Percentiles rank a stretch among this genome's conserved stretches.
Evolutionary conservation across 2,329 filamentous ascomycete genomes (phyloP).

Genomic region (Aaosphaeria pasadenensis): DNA sequence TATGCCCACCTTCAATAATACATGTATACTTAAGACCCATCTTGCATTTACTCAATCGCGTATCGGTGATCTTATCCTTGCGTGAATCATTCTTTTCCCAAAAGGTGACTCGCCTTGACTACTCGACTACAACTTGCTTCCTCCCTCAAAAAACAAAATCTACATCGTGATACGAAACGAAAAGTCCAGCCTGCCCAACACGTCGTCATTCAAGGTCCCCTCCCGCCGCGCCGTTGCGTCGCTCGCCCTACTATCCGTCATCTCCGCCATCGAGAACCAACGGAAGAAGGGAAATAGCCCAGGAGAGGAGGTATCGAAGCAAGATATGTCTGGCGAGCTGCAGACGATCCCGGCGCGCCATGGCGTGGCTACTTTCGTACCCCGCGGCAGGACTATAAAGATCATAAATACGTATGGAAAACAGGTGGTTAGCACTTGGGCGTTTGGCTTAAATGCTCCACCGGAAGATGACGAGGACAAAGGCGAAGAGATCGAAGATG

Average conservation of each 20-base stretch:
- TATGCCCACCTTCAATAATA: no score
- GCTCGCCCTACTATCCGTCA: slow-evolving; percentile 30
- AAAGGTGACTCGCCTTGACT: no score
- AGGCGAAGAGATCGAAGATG: slow-evolving; percentile 16
- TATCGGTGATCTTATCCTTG: no score
- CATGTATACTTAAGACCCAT: no score
- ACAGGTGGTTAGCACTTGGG: slow-evolving; percentile 51
- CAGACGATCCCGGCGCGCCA: slow-evolving; percentile 50
- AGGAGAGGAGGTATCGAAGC: slow-evolving; percentile 10
- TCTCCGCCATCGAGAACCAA: slow-evolving; percentile 32
- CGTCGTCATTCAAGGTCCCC: slow-evolving; percentile 25
- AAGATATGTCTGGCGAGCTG: slow-evolving; percentile 39
- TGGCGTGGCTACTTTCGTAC: slow-evolving; percentile 51
- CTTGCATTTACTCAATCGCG: no score
- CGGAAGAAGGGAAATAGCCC: slow-evolving; percentile 13
- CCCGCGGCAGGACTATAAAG: slow-evolving; percentile 47
- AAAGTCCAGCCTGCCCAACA: slow-evolving; percentile 11
- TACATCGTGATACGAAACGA: no score
- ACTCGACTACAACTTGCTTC: no score
- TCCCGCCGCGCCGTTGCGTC: slow-evolving; percentile 34
- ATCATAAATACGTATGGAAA: slow-evolving; percentile 51
- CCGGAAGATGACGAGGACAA: slow-evolving; percentile 34
- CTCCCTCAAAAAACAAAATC: no score
- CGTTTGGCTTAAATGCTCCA: slow-evolving; percentile 46
- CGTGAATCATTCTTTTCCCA: no score